Conservation (phyloP, 1,139 yeast genomes). For the Debaryomyces coudertii region DNA sequence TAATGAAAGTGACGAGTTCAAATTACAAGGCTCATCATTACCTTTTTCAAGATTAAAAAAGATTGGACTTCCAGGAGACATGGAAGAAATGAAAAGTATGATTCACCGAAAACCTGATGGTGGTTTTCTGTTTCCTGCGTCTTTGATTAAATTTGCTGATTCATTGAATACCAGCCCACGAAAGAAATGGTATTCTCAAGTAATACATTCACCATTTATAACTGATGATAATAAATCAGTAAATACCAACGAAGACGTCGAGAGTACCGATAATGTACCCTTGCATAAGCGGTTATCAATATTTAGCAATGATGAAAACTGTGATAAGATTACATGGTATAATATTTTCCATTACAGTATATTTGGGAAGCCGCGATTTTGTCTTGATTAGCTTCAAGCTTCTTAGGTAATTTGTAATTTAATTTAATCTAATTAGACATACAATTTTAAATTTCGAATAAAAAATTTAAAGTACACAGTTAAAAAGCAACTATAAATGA, state of each 20-base stretch:
- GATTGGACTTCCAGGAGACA: not conserved
- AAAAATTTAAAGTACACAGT: slow-evolving; percentile 7
- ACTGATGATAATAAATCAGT: slow-evolving; percentile 4
- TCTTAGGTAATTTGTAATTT: not conserved
- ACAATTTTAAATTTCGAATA: not conserved
- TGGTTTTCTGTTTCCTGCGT: slow-evolving; percentile 26
- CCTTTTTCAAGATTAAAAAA: not conserved
- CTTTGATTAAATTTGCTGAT: slow-evolving; percentile 23
- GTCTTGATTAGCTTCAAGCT: slow-evolving; percentile 20
- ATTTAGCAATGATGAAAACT: slow-evolving; percentile 27
- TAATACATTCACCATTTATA: slow-evolving; percentile 14
- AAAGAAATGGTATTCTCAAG: slow-evolving; percentile 29
- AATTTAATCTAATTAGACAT: slow-evolving; percentile 9
- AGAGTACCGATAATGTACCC: not conserved
- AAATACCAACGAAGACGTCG: not conserved
- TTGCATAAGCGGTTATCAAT: slow-evolving; percentile 15
- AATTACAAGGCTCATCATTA: not conserved
- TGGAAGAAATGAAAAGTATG: not conserved
- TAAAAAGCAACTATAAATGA: slow-evolving; percentile 1
- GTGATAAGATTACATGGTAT: slow-evolving; percentile 54
- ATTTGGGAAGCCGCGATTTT: slow-evolving; percentile 51
- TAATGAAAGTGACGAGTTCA: slow-evolving; percentile 4
- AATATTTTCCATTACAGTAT: slow-evolving; percentile 51
- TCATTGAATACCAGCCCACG: slow-evolving; percentile 25
- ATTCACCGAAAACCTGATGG: slow-evolving; percentile 9